Percentiles rank a stretch among this genome's conserved stretches.
These are phyloP conservation scores for Chytriomyces hyalinus DNA, from an alignment of 192 early-diverging fungal genomes.

Conservation along the genomic window DNA sequence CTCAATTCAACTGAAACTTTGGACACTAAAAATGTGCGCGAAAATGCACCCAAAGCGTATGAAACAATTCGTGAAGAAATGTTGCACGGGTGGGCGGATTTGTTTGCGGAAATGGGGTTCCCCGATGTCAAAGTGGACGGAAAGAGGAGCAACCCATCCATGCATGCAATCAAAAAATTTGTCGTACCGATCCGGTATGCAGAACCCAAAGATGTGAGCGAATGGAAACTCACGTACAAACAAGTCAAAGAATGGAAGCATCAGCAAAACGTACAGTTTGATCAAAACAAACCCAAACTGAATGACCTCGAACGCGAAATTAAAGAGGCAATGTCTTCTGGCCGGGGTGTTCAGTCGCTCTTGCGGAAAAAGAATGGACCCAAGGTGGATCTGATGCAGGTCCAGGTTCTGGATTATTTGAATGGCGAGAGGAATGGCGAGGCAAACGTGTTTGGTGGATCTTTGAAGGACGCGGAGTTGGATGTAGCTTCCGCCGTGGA, in stretches of 20 bases:
- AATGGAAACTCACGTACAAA: constrained; percentile 21
- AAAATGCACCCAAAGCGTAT: constrained; percentile 12
- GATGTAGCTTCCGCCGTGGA: background rate
- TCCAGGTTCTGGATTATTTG: constrained; percentile 30
- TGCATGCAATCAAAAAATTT: constrained; percentile 13
- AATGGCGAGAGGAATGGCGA: constrained; percentile 14
- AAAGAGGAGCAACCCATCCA: background rate
- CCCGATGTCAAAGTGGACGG: background rate
- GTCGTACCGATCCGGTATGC: background rate
- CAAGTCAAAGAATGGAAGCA: constrained; percentile 24
- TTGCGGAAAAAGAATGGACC: background rate
- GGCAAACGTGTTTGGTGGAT: constrained; percentile 29
- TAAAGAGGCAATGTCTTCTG: constrained; percentile 4
- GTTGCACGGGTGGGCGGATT: constrained; percentile 24
- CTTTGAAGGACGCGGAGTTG: background rate
- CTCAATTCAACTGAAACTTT: background rate
- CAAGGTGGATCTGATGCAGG: constrained; percentile 2
- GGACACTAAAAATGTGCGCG: constrained; percentile 7
- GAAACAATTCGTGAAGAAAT: constrained; percentile 21
- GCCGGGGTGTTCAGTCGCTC: background rate
- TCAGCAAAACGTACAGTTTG: constrained; percentile 9
- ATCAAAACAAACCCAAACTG: constrained; percentile 12
- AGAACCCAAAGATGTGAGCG: constrained; percentile 7
- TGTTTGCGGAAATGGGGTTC: constrained; percentile 18
- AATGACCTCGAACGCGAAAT: constrained; percentile 6